A percentile compares a stretch with the other conserved stretches of the same genome.
Conservation (phyloP, 306 rosid species). For the Glycine latifolia region DNA sequence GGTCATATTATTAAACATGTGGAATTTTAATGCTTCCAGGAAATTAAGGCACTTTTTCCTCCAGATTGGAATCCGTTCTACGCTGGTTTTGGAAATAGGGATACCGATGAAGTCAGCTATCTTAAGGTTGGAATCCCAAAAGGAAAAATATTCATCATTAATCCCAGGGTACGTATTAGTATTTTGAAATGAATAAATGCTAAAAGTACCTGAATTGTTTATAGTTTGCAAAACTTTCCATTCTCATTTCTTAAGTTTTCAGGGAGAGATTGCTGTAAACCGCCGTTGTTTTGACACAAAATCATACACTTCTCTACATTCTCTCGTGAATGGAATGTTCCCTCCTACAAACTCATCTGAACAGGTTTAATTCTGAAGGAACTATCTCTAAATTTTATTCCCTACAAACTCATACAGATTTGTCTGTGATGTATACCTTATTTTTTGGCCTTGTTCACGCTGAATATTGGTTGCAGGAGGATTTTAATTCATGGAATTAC, state of each 20-base stretch:
- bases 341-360: slow-evolving; percentile 71
- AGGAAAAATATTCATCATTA: slow-evolving; percentile 88
- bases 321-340: slow-evolving; percentile 89
- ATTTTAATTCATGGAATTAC: slow-evolving; percentile 91
- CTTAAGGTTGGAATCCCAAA: slow-evolving; percentile 88
- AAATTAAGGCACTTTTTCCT: slow-evolving; percentile 84
- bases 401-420: background rate
- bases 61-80: slow-evolving; percentile 92
- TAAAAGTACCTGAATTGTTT: slow-evolving; percentile 23
- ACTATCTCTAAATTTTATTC: background rate
- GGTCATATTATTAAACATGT: slow-evolving; percentile 34
- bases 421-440: slow-evolving; percentile 22
- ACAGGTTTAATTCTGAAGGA: slow-evolving; percentile 63
- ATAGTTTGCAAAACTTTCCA: slow-evolving; percentile 19
- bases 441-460: slow-evolving; percentile 21
- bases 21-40: slow-evolving; percentile 61
- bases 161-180: slow-evolving; percentile 74
- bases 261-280: slow-evolving; percentile 94
- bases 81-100: slow-evolving; percentile 98
- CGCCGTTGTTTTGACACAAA: slow-evolving; percentile 71
- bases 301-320: slow-evolving; percentile 81
- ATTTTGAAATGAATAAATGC: slow-evolving; percentile 7
- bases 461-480: slow-evolving; percentile 72
- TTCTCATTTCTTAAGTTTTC: slow-evolving; percentile 49
- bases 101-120: slow-evolving; percentile 93